Base-by-base conservation (phyloP, 2,329 filamentous ascomycete genomes). In the Albophoma yamanashiensis region DNA sequence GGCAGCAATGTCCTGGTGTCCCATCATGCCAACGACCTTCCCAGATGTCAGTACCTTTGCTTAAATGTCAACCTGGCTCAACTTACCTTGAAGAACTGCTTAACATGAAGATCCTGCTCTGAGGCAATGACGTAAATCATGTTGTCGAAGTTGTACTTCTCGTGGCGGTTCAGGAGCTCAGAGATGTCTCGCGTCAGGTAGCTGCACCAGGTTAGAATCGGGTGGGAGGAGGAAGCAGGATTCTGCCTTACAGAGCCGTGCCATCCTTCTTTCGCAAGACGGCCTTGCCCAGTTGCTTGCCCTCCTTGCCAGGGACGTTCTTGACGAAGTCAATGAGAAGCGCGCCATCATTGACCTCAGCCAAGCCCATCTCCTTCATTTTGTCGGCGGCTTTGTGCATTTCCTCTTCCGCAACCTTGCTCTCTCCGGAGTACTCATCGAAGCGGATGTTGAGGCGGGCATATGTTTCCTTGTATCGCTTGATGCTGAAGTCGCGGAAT, bases 61-160 rank as follows among this genome's bases (percentile, higher is more conserved):
- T 20, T 12, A 27, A 7, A 2, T 47, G 8, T 22, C 25, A 20
- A 9, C 2, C 14, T 14, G 34, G 3, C 34, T 34, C 47, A 8
- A 17, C 43, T 52, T 20, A 61, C 69, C 60, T 89, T 90, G 78
- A 89, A 88, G 11, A 91, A 77, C 68, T 90, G 86, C 63, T 85
- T 83, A 56, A 91, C 80, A 68, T 92, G 88, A 55, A 89, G 78
- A 65, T 89, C 87, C 68, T 91, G 88, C 64, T 87, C 83, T 40
- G 82, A 84, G 0, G 87, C 87, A 27, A 91, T 85, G 5, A 92
- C 88, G 67, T 91, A 91, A 53, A 91, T 87, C 88, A 91, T 90
- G 68, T 89, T 84, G 74, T 91, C 88, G 66, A 90, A 91, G 1
- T 84, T 71, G 74, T 85, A 84, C 67, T 82, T 80, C 27, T 86